A percentile compares a stretch with the other conserved stretches of the same genome.
Conservation (phyloP, 495 filamentous ascomycete species). For the Penicillium lividum region DNA sequence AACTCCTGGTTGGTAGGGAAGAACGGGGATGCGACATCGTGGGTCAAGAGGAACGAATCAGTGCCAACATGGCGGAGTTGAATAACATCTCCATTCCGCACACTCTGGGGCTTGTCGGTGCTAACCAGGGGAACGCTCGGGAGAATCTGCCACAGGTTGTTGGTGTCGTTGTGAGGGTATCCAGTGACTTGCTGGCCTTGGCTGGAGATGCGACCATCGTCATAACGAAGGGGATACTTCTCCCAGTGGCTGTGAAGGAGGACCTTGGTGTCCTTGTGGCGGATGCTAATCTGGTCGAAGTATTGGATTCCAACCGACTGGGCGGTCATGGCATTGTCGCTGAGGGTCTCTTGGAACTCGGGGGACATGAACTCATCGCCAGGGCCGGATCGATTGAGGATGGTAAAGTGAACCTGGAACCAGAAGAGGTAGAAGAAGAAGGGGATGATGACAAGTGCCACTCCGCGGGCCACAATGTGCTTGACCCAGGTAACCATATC, state of each 20-base stretch:
- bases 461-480: conserved; percentile 82
- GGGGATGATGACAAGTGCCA: conserved; percentile 83
- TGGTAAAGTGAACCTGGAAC: conserved; percentile 98
- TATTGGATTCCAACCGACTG: conserved; percentile 86
- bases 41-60: conserved; percentile 84
- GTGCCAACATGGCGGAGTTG: conserved; percentile 87
- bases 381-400: conserved; percentile 84
- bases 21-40: conserved; percentile 97
- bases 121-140: conserved; percentile 54
- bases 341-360: conserved; percentile 94
- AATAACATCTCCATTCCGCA: conserved; percentile 84
- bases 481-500: conserved; percentile 77
- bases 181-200: conserved; percentile 98
- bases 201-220: conserved; percentile 95
- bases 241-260: conserved; percentile 93
- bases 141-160: conserved; percentile 96
- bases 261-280: conserved; percentile 95
- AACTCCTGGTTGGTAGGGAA: conserved; percentile 99
- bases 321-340: conserved; percentile 87
- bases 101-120: conserved; percentile 58
- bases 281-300: conserved; percentile 82
- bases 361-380: conserved; percentile 99
- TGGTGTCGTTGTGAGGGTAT: conserved; percentile 97
- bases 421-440: conserved; percentile 99
- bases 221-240: conserved; percentile 88